These are phyloP conservation scores for Rhodosporidiobolus sp. DNA, from an alignment of 768 basidiomycete species.

Conservation along the genomic window DNA sequence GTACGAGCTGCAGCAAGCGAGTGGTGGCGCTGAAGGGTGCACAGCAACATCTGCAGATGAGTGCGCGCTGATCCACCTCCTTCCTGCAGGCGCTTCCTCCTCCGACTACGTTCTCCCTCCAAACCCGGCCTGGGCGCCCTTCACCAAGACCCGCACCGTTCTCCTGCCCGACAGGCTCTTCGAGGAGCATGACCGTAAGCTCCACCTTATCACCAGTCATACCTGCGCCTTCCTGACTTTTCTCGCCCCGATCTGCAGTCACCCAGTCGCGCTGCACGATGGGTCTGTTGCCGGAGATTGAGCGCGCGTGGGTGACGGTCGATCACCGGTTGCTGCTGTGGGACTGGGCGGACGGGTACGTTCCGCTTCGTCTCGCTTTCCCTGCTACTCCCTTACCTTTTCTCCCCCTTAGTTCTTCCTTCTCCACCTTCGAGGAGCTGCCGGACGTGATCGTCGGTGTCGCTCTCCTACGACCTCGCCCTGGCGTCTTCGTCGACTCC, in stretches of 20 bases:
- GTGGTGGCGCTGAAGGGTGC: too few relatives aligned
- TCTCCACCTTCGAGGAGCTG: conserved; percentile 87
- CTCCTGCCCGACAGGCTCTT: conserved; percentile 41
- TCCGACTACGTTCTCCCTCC: conserved; percentile 41
- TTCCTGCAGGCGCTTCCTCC: conserved; percentile 34
- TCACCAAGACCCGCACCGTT: conserved; percentile 41
- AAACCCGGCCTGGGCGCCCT: conserved; percentile 43
- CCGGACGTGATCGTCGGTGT: conserved; percentile 85
- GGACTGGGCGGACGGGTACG: conserved; percentile 93
- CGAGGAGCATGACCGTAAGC: conserved; percentile 41
- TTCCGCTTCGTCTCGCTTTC: conserved; percentile 5
- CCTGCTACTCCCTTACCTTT: not conserved
- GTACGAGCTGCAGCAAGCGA: too few relatives aligned
- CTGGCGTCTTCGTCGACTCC: conserved; percentile 81
- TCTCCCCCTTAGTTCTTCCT: conserved; percentile 63
- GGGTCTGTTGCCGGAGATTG: conserved; percentile 76
- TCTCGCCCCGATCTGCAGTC: conserved; percentile 1
- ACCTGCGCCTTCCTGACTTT: not conserved
- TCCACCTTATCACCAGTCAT: not conserved
- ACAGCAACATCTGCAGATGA: not conserved
- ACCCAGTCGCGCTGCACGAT: conserved; percentile 39
- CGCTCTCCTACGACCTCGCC: conserved; percentile 78
- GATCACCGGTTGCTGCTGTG: conserved; percentile 92
- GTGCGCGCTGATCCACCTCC: not conserved
- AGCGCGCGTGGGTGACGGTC: conserved; percentile 90